Evolutionary conservation across 2,329 filamentous ascomycete species (phyloP).

Genomic region (Cladosporium sp.): DNA sequence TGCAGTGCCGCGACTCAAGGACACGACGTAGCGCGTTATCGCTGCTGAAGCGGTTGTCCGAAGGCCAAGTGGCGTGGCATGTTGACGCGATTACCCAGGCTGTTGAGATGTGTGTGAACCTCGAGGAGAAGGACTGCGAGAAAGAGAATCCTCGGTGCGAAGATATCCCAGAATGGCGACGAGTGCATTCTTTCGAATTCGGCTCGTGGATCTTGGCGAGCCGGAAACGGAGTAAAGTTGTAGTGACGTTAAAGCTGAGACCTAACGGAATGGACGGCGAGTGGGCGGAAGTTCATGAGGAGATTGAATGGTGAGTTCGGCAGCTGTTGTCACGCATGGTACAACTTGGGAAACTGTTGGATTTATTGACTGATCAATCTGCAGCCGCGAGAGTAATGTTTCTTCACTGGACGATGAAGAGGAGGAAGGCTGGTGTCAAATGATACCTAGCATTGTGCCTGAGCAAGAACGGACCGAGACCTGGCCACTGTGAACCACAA

Average conservation of each 20-base stretch:
- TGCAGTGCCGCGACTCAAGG: constrained; percentile 27
- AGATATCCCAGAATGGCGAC: constrained; percentile 30
- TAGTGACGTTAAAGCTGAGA: constrained; percentile 18
- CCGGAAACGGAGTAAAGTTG: constrained; percentile 17
- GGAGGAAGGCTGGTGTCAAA: background rate
- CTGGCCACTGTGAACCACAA: background rate
- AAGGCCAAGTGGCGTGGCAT: constrained; percentile 26
- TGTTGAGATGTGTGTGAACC: constrained; percentile 20
- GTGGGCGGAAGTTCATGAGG: constrained; percentile 22
- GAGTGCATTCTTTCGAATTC: constrained; percentile 24
- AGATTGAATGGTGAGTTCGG: constrained; percentile 22
- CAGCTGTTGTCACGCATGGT: background rate
- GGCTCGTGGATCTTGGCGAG: constrained; percentile 21
- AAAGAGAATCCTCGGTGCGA: constrained; percentile 18
- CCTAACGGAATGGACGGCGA: constrained; percentile 30
- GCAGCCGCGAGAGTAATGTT: background rate
- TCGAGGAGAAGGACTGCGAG: constrained; percentile 24
- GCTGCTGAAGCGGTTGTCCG: constrained; percentile 22
- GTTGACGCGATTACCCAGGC: constrained; percentile 24
- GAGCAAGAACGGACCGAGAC: background rate
- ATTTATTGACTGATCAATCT: background rate
- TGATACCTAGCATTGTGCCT: background rate
- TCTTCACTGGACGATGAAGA: background rate
- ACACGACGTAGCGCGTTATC: constrained; percentile 25
- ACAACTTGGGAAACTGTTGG: background rate